Evolutionary conservation across 805 yeast genomes (phyloP).

Genomic region (Candida corydali): DNA sequence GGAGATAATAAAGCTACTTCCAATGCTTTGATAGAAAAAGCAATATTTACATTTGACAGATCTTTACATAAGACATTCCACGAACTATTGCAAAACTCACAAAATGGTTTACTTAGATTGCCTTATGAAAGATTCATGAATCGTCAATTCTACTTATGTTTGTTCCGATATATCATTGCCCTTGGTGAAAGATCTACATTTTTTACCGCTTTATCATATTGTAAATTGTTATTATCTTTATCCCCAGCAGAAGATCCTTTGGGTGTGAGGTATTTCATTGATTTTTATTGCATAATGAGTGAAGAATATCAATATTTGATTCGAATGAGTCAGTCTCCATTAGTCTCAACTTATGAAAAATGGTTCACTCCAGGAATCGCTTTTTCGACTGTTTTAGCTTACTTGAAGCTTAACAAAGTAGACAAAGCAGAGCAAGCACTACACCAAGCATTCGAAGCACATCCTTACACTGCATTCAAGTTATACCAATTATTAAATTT

Average conservation of each 20-base stretch:
- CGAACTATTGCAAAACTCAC: slow-evolving; percentile 40
- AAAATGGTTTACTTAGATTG: slow-evolving; percentile 56
- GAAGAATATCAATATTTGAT: slow-evolving; percentile 62
- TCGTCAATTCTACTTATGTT: slow-evolving; percentile 69
- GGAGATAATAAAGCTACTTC: slow-evolving; percentile 69
- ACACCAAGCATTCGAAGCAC: slow-evolving; percentile 45
- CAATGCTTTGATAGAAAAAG: slow-evolving; percentile 71
- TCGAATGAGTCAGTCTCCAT: slow-evolving; percentile 52
- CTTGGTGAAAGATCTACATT: slow-evolving; percentile 76
- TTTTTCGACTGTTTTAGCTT: slow-evolving; percentile 63
- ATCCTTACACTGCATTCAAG: slow-evolving; percentile 55
- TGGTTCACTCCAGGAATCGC: slow-evolving; percentile 76
- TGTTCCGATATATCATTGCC: slow-evolving; percentile 67
- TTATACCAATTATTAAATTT: slow-evolving; percentile 49
- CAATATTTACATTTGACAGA: slow-evolving; percentile 76
- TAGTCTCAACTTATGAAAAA: slow-evolving; percentile 51
- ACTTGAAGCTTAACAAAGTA: slow-evolving; percentile 38
- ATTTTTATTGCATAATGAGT: slow-evolving; percentile 66
- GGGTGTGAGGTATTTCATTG: slow-evolving; percentile 80
- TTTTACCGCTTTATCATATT: slow-evolving; percentile 71
- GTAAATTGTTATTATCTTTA: slow-evolving; percentile 64
- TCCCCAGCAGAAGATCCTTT: slow-evolving; percentile 79
- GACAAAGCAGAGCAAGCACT: slow-evolving; percentile 48
- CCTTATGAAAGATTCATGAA: slow-evolving; percentile 76
- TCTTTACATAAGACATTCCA: slow-evolving; percentile 58